Conservation (phyloP, 2,329 filamentous ascomycete species). For the Davidsoniella neocaledoniae region DNA sequence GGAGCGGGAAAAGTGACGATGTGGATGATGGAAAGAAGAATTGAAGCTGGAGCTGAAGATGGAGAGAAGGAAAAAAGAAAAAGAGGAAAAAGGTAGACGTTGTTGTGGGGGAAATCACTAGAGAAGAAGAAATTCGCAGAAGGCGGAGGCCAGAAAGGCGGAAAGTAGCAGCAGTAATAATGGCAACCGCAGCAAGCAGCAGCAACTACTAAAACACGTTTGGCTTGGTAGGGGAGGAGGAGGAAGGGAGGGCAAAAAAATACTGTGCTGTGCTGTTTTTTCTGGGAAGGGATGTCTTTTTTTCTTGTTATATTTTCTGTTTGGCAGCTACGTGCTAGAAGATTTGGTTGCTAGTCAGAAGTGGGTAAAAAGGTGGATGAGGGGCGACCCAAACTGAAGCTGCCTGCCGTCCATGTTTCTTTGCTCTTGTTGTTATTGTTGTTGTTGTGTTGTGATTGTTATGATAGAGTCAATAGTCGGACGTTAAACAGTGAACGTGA, state of each 20-base stretch:
- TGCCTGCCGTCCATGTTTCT: too few species aligned
- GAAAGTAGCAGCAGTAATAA: neutral
- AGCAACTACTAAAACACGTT: neutral
- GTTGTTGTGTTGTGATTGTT: too few species aligned
- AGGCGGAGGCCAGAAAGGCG: neutral
- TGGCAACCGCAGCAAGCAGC: slow-evolving; percentile 1
- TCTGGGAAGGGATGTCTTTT: neutral
- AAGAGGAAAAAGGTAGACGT: slow-evolving; percentile 3
- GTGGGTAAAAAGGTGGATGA: too few species aligned
- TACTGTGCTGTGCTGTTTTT: neutral
- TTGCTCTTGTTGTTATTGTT: too few species aligned
- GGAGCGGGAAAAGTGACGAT: neutral
- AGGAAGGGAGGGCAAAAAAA: neutral
- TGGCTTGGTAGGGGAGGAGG: neutral
- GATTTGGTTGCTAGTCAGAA: too few species aligned
- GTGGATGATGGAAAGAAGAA: slow-evolving; percentile 5
- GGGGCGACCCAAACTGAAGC: too few species aligned
- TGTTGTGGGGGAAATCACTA: too few species aligned
- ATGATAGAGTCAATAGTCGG: too few species aligned
- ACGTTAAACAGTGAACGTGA: too few species aligned
- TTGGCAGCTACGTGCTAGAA: too few species aligned
- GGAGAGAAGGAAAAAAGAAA: neutral
- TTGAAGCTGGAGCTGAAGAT: neutral
- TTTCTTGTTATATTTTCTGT: neutral
- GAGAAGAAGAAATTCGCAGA: neutral